Conservation (phyloP, 2,329 filamentous ascomycete species). For the Achaetomium macrosporum region DNA sequence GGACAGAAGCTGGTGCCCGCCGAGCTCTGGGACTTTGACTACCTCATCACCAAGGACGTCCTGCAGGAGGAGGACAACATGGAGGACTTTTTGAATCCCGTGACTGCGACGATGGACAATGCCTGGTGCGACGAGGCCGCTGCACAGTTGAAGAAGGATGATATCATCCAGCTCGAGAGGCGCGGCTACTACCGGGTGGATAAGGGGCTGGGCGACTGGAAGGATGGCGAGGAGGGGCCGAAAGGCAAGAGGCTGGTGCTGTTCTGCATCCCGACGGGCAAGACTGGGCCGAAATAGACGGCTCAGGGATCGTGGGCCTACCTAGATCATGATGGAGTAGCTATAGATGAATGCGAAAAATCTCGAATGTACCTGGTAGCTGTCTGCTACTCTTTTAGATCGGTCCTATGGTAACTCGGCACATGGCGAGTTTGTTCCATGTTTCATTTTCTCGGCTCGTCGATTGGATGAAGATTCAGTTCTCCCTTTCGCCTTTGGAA, state of each 20-base stretch:
- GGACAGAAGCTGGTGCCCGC: constrained; percentile 72
- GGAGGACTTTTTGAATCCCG: constrained; percentile 73
- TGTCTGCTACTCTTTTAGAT: too few relatives aligned
- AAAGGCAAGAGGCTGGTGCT: constrained; percentile 47
- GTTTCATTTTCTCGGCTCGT: too few relatives aligned
- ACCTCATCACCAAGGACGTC: constrained; percentile 92
- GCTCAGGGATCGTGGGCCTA: not conserved
- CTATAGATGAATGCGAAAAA: not conserved
- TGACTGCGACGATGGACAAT: constrained; percentile 68
- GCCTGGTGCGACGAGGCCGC: constrained; percentile 80
- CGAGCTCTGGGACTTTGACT: constrained; percentile 91
- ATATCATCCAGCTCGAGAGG: constrained; percentile 92
- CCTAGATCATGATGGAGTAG: not conserved
- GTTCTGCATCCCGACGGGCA: constrained; percentile 54
- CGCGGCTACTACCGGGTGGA: constrained; percentile 91
- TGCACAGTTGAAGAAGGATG: constrained; percentile 69
- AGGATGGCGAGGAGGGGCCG: constrained; percentile 43
- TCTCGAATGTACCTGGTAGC: too few relatives aligned
- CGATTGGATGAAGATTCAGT: too few relatives aligned
- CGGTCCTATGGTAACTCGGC: too few relatives aligned
- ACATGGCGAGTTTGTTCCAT: too few relatives aligned
- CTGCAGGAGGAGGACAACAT: constrained; percentile 81
- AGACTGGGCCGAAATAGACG: constrained; percentile 29
- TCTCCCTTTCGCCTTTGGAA: too few relatives aligned
- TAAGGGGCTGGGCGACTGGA: constrained; percentile 48